Base-by-base conservation (phyloP, 2,329 filamentous ascomycete genomes). In the Epichloe gansuensis region DNA sequence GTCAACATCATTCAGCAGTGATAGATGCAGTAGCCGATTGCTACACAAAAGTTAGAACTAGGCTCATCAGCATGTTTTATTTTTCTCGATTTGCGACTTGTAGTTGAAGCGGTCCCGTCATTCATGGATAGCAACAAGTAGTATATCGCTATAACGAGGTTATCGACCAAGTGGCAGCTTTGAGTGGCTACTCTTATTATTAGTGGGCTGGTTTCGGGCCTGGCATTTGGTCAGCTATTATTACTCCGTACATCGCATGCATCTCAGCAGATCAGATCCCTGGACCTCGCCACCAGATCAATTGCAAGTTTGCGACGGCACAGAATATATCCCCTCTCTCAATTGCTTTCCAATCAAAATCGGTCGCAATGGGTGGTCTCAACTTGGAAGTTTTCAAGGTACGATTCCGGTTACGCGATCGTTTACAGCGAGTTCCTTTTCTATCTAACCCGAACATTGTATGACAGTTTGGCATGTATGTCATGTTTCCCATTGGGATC, bases 351-450 rank as follows among this genome's bases (percentile, higher is more conserved):
- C 71, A 62, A 65, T 15, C 12, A 35, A 21, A 36, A 9, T 2
- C 11, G 13, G 11, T 34, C 41, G 15, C 41, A 17, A 82, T 95
- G 82, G 87, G 81, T 50, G 89, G 90, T 50, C 80, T 90, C 31
- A 96, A 95, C 68, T 80, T 97, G 54, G 91, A 97, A 74, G 82
- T 96, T 58, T 90, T 95, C 78, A 97, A 96, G 74, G 91, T 93
- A 72, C 53, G 68, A 9, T 40, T 3, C n/a, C 44, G 8, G 9
- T n/a, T 40, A 17, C 40, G 43, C 35, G 25, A 25, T 17, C 9
- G 15, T 12, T 5, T 9, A 17, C 23, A 8, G 13, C 36, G 21
- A 31, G 25, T 11, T 46, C 8, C 23, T 13, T 41, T n/a, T 11
- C 15, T 13, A 11, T 35, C 47, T 49, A 21, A 42, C n/a, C 21